phyloP scores from a whole-genome alignment of 345 rosid genomes.

The Camelina neglecta region DNA sequence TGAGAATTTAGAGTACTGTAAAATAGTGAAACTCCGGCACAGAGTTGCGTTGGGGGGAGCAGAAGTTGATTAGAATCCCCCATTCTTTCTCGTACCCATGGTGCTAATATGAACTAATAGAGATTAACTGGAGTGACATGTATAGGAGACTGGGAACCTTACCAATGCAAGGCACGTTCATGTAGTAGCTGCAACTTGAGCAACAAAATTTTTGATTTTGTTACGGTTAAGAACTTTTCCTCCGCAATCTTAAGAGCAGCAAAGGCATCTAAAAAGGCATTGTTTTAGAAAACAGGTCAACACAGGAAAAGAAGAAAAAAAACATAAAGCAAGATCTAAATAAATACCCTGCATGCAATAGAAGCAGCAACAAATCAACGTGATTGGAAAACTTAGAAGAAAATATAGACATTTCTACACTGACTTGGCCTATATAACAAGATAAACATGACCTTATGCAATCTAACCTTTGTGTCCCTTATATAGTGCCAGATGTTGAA shows the following conservation, averaged over 20 bases:
- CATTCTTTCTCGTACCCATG: slow-evolving; percentile 14
- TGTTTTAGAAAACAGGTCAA: slow-evolving; percentile 32
- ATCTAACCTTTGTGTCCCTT: slow-evolving; percentile 89
- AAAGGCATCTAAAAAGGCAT: slow-evolving; percentile 70
- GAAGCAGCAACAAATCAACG: slow-evolving; percentile 6
- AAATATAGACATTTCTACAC: slow-evolving; percentile 9
- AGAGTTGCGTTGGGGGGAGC: background rate
- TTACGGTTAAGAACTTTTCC: slow-evolving; percentile 72
- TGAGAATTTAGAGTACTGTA: background rate
- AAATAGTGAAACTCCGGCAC: background rate
- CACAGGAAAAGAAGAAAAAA: background rate
- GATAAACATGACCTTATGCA: slow-evolving; percentile 32
- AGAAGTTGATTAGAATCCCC: slow-evolving; percentile 21
- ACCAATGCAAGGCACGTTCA: slow-evolving; percentile 90
- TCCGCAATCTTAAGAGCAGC: slow-evolving; percentile 83
- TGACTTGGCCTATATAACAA: slow-evolving; percentile 12
- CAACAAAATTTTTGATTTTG: slow-evolving; percentile 76
- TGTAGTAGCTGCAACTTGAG: slow-evolving; percentile 93
- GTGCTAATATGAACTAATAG: slow-evolving; percentile 8
- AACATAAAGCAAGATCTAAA: slow-evolving; percentile 23
- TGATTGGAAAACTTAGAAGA: background rate
- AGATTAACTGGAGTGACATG: slow-evolving; percentile 29
- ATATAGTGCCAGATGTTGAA: slow-evolving; percentile 80
- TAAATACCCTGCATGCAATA: background rate
- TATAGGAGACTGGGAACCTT: slow-evolving; percentile 35